These are phyloP conservation scores for Pisolithus thermaeus DNA, from an alignment of 1,284 basidiomycete genomes.

Conservation along the genomic window DNA sequence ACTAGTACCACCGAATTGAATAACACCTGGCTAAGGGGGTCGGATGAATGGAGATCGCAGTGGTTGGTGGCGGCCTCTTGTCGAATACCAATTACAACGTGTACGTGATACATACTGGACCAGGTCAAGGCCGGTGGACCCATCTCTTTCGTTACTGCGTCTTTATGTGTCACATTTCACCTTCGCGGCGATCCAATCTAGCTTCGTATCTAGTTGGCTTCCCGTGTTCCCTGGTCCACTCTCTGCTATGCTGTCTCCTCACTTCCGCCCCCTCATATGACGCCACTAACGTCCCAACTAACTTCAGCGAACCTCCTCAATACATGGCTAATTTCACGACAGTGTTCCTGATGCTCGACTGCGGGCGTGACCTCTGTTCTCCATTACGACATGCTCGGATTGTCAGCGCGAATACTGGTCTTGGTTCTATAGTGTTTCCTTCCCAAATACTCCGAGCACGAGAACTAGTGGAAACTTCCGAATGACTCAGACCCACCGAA, in stretches of 20 bases:
- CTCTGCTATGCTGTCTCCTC: slow-evolving; percentile 70
- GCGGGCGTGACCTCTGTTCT: slow-evolving; percentile 78
- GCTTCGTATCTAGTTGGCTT: slow-evolving; percentile 43
- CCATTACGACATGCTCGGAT: slow-evolving; percentile 68
- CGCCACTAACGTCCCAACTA: slow-evolving; percentile 44
- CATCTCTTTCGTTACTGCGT: slow-evolving; percentile 65
- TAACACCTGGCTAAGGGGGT: slow-evolving; percentile 50
- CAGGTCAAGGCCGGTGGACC: slow-evolving; percentile 53
- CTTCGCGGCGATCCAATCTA: neutral
- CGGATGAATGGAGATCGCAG: slow-evolving; percentile 58
- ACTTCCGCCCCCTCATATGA: slow-evolving; percentile 46
- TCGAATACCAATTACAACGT: slow-evolving; percentile 69
- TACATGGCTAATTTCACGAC: slow-evolving; percentile 72
- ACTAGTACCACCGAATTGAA: slow-evolving; percentile 34
- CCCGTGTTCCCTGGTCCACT: slow-evolving; percentile 65
- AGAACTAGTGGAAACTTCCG: too few species aligned
- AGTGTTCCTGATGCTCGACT: slow-evolving; percentile 57
- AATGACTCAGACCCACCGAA: too few species aligned
- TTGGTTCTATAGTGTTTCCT: slow-evolving; percentile 72
- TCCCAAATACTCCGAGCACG: slow-evolving; percentile 40
- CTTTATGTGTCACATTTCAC: slow-evolving; percentile 33
- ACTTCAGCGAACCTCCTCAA: slow-evolving; percentile 44
- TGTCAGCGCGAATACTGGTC: slow-evolving; percentile 70
- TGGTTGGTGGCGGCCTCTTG: slow-evolving; percentile 53
- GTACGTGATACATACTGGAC: slow-evolving; percentile 46